These are phyloP conservation scores for Ormosia semicastrata DNA, from an alignment of 306 rosid species.

Conservation along the genomic window DNA sequence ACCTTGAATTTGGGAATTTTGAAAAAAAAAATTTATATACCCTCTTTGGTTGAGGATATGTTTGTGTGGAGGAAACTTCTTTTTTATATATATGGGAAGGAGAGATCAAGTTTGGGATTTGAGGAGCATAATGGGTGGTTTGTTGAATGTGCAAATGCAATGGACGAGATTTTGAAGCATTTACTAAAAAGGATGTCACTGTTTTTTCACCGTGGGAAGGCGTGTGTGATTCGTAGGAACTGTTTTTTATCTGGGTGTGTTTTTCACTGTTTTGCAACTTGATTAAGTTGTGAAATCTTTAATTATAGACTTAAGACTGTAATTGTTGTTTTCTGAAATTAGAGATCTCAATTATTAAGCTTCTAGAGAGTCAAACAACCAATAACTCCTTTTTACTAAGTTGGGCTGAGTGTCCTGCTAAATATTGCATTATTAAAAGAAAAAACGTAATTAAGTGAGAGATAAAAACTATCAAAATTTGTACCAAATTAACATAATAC, in stretches of 20 bases:
- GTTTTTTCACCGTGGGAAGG: slow-evolving; percentile 22
- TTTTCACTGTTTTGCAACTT: neutral
- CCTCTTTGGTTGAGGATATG: slow-evolving; percentile 30
- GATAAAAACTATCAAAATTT: neutral
- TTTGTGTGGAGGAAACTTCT: slow-evolving; percentile 34
- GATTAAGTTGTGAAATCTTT: neutral
- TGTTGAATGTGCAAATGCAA: slow-evolving; percentile 36
- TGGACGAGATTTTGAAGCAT: slow-evolving; percentile 36
- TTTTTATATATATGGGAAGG: slow-evolving; percentile 34
- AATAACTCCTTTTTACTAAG: slow-evolving; percentile 21
- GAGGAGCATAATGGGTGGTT: slow-evolving; percentile 33
- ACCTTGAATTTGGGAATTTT: slow-evolving; percentile 36
- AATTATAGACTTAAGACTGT: neutral
- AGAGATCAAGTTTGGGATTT: slow-evolving; percentile 34
- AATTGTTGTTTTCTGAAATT: slow-evolving; percentile 2
- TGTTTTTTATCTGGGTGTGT: no score
- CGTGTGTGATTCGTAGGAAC: slow-evolving; percentile 23
- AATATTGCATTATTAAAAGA: neutral
- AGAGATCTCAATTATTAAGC: neutral
- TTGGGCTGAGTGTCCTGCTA: neutral
- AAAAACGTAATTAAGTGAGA: neutral
- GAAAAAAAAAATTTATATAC: slow-evolving; percentile 6
- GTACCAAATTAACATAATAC: neutral
- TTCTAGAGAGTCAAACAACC: slow-evolving; percentile 19
- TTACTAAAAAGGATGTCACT: slow-evolving; percentile 23